These are phyloP conservation scores for Camillea tinctor DNA, from an alignment of 2,329 filamentous ascomycete species.

Conservation along the genomic window DNA sequence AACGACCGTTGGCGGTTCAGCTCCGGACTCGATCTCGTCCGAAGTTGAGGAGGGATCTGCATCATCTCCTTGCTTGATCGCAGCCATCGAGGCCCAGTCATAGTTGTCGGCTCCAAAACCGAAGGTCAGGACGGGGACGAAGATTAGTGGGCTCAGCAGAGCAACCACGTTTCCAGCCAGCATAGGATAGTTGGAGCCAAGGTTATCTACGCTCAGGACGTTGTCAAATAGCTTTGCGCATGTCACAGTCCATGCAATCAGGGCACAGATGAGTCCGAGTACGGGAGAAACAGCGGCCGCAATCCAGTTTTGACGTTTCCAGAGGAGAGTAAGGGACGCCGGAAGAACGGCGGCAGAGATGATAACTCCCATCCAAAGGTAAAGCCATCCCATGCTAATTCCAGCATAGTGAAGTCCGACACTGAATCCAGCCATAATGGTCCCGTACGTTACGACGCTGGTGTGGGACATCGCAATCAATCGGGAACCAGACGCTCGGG, in stretches of 20 bases:
- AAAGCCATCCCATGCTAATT: conserved; percentile 84
- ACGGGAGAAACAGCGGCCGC: conserved; percentile 57
- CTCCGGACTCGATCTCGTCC: conserved; percentile 41
- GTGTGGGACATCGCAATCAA: conserved; percentile 76
- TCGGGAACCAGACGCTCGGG: conserved; percentile 66
- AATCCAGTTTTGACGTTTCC: conserved; percentile 60
- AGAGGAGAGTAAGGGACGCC: conserved; percentile 73
- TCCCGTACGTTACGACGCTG: conserved; percentile 65
- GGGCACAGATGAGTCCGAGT: conserved; percentile 63
- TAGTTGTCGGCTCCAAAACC: conserved; percentile 14
- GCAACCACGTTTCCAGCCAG: conserved; percentile 67
- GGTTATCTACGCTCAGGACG: conserved; percentile 67
- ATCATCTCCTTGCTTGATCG: conserved; percentile 13
- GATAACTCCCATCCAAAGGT: conserved; percentile 85
- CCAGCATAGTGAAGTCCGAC: conserved; percentile 70
- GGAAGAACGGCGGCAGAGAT: conserved; percentile 81
- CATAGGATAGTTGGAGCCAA: conserved; percentile 80
- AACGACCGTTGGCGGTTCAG: not conserved
- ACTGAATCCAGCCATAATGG: conserved; percentile 72
- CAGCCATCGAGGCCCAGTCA: conserved; percentile 27
- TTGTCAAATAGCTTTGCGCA: conserved; percentile 64
- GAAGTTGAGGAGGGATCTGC: not conserved
- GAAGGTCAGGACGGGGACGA: conserved; percentile 12
- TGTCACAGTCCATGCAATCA: conserved; percentile 75
- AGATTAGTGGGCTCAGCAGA: conserved; percentile 20